These are phyloP conservation scores for Heimioporus sp. DNA, from an alignment of 768 basidiomycete species.

Conservation along the genomic window DNA sequence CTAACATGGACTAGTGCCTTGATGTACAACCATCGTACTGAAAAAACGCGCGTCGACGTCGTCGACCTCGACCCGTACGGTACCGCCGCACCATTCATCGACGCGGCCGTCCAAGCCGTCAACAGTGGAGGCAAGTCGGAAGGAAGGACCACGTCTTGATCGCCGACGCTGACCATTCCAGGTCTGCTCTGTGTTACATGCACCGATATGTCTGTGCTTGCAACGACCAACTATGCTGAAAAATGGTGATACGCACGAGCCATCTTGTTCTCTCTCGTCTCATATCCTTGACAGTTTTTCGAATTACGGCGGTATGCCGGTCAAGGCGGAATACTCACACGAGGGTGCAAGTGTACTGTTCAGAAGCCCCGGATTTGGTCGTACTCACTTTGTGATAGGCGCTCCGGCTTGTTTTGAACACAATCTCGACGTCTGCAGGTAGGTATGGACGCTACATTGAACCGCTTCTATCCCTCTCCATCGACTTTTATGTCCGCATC, in stretches of 20 bases:
- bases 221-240: constrained; percentile 92
- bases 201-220: constrained; percentile 92
- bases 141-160: background rate
- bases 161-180: background rate
- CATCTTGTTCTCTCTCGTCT: background rate
- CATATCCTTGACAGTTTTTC: constrained; percentile 61
- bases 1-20: constrained; percentile 53
- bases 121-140: constrained; percentile 75
- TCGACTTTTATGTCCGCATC: constrained; percentile 95
- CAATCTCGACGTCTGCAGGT: constrained; percentile 81
- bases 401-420: constrained; percentile 65
- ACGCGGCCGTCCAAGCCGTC: constrained; percentile 87
- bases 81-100: constrained; percentile 95
- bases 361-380: background rate
- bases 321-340: constrained; percentile 90
- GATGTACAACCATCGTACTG: constrained; percentile 87
- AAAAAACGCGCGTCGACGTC: constrained; percentile 76
- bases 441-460: constrained; percentile 92
- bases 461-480: constrained; percentile 86
- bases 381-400: constrained; percentile 48
- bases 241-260: constrained; percentile 65
- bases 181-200: constrained; percentile 94
- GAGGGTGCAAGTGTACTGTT: constrained; percentile 67
- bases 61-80: constrained; percentile 99
- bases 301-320: constrained; percentile 88